Evolutionary conservation across 352 stramenopile species (phyloP).

Genomic region (Phytophthora capsici): DNA sequence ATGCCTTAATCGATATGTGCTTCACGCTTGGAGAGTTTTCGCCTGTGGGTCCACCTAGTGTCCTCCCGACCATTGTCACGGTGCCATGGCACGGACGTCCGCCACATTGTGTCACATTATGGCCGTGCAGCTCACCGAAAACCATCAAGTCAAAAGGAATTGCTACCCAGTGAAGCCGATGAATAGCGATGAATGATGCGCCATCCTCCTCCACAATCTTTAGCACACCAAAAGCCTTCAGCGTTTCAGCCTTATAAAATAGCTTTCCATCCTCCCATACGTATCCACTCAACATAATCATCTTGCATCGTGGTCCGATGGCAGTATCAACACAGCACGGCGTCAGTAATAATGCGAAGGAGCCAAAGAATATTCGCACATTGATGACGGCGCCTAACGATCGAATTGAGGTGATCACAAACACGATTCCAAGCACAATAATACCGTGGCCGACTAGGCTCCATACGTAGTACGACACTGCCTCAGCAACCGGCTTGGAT

Average conservation of each 20-base stretch:
- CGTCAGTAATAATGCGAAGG: conserved; percentile 7
- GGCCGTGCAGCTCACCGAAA: conserved; percentile 18
- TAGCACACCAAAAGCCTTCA: conserved; percentile 34
- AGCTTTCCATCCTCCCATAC: conserved; percentile 30
- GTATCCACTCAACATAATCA: conserved; percentile 32
- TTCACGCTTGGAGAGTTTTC: conserved; percentile 6
- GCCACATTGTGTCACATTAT: conserved; percentile 15
- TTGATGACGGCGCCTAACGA: conserved; percentile 27
- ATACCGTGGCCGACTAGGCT: conserved; percentile 35
- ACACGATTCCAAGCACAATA: conserved; percentile 32
- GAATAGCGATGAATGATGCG: conserved; percentile 10
- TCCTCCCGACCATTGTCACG: conserved; percentile 26
- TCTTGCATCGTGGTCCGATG: conserved; percentile 22
- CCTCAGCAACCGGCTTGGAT: conserved; percentile 12
- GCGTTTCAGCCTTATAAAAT: conserved; percentile 28
- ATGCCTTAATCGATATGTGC: conserved; percentile 14
- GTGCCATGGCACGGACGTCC: conserved; percentile 25
- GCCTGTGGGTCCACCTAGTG: conserved; percentile 6
- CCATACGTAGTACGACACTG: conserved; percentile 39
- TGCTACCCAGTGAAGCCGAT: conserved; percentile 26
- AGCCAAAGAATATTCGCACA: conserved; percentile 11
- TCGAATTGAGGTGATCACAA: conserved; percentile 26
- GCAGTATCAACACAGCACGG: conserved; percentile 27
- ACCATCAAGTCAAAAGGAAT: conserved; percentile 30
- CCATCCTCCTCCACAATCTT: conserved; percentile 30